Conservation (phyloP, 116 monocot species). For the Posidonia oceanica region DNA sequence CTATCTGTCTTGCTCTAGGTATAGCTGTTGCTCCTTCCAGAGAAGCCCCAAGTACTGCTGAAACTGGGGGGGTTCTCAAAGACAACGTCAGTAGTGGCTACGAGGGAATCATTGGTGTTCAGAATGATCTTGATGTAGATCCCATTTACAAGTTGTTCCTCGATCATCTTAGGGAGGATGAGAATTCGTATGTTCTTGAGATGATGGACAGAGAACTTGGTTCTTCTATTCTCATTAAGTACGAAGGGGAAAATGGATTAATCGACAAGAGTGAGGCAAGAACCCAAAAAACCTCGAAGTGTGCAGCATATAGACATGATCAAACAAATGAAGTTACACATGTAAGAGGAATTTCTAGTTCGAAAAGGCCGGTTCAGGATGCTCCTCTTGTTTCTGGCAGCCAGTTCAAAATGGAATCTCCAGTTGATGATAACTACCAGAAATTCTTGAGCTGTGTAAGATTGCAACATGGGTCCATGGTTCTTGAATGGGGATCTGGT, state of each 20-base stretch:
- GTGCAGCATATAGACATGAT: neutral
- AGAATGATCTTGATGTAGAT: neutral
- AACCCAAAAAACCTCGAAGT: neutral
- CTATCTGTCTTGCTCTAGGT: too few species aligned
- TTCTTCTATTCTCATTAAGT: slow-evolving; percentile 8
- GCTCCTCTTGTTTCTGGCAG: neutral
- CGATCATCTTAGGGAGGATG: slow-evolving; percentile 10
- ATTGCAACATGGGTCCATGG: slow-evolving; percentile 20
- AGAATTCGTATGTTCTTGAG: slow-evolving; percentile 11
- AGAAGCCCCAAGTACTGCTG: too few species aligned
- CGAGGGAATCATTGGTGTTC: too few species aligned
- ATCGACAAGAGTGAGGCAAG: neutral
- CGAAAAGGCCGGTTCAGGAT: neutral
- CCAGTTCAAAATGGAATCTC: neutral
- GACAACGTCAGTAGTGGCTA: too few species aligned
- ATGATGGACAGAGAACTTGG: slow-evolving; percentile 5
- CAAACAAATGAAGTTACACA: neutral
- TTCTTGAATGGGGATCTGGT: slow-evolving; percentile 31
- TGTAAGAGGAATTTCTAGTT: neutral
- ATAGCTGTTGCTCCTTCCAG: too few species aligned
- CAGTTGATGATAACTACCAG: slow-evolving; percentile 27
- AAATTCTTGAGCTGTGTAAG: slow-evolving; percentile 32
- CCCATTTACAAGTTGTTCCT: slow-evolving; percentile 6
- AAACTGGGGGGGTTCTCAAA: too few species aligned
- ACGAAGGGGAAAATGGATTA: slow-evolving; percentile 4